These are phyloP conservation scores for Rhynchosporium graminicola DNA, from an alignment of 2,329 filamentous ascomycete genomes.

Conservation along the genomic window DNA sequence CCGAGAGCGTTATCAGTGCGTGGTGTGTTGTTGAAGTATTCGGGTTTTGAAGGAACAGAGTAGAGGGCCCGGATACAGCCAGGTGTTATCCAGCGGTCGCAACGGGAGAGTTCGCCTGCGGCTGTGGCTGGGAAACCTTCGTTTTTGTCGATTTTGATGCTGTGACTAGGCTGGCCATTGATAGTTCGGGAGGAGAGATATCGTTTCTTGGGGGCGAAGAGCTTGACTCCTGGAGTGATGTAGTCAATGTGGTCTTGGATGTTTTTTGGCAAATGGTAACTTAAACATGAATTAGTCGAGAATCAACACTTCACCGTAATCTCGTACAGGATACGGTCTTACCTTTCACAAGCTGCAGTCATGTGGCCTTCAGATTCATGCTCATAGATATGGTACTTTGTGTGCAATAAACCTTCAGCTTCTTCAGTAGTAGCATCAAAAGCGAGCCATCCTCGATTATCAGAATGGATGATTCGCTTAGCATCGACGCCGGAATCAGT, in stretches of 20 bases:
- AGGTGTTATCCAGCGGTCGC: constrained; percentile 26
- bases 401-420: constrained; percentile 41
- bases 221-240: constrained; percentile 48
- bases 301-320: constrained; percentile 7
- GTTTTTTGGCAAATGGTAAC: constrained; percentile 46
- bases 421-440: constrained; percentile 41
- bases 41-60: constrained; percentile 36
- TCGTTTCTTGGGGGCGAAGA: constrained; percentile 30
- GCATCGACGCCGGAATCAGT: constrained; percentile 36
- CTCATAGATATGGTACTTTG: constrained; percentile 41
- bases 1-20: constrained; percentile 40
- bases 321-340: not conserved
- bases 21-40: constrained; percentile 26
- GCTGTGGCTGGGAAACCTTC: constrained; percentile 10
- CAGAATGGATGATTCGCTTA: constrained; percentile 38
- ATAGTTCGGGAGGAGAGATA: constrained; percentile 3
- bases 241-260: constrained; percentile 48
- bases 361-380: constrained; percentile 35
- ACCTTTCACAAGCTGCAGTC: constrained; percentile 40
- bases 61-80: constrained; percentile 39
- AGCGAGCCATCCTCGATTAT: constrained; percentile 40
- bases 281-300: constrained; percentile 10
- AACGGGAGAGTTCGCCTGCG: constrained; percentile 18
- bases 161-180: constrained; percentile 10
- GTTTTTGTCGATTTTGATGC: constrained; percentile 1